Base-by-base conservation (phyloP, 2,329 filamentous ascomycete species). In the Trichoderma aggressivum region DNA sequence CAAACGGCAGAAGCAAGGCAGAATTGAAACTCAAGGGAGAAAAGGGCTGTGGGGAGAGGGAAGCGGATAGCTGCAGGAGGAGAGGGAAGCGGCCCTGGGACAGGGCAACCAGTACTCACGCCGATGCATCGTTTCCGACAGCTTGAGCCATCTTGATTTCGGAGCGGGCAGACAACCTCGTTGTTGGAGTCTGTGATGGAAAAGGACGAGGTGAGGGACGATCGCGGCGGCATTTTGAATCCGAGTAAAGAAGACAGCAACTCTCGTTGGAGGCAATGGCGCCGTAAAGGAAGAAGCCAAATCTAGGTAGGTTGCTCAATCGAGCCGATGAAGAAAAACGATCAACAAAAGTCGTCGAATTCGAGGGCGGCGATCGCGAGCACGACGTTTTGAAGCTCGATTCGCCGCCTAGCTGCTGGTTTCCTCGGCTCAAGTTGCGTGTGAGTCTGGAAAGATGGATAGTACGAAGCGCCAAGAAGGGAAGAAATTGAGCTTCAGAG, bases 61-160 rank as follows among this genome's bases (percentile, higher is more conserved):
- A 7, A 36, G 32, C 24, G 55, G 65, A 66, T 56, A 21, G 58
- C 36, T 47, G 55, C 53, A 55, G 68, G 18, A 18, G 47, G 21
- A 34, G 56, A 26, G 34, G 21, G 34, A 63, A 59, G 24, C 4
- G 8, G 34, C 3, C 28, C 50, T 11, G 18, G 30, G 12, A 72
- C 76, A 72, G 70, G 72, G 65, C 39, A 68, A 73, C 16, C 60
- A 56, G 47, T 53, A 96, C 94, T 94, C 88, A 98, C 96, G 83
- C 96, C 96, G 80, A 97, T 91, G 85, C 96, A 99, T 86, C 95
- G 90, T 86, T 99, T 99, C 82, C 95, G 91, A 86, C 96, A 99
- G 84, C 91, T 94, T 76, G 94, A 97, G 81, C 94, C 93, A 89
- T 99, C 96, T 80, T 97, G 94, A 81, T 98, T 98, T 80, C 90